These are phyloP conservation scores for Talaromyces sp. DNA, from an alignment of 2,329 filamentous ascomycete species.

Conservation along the genomic window DNA sequence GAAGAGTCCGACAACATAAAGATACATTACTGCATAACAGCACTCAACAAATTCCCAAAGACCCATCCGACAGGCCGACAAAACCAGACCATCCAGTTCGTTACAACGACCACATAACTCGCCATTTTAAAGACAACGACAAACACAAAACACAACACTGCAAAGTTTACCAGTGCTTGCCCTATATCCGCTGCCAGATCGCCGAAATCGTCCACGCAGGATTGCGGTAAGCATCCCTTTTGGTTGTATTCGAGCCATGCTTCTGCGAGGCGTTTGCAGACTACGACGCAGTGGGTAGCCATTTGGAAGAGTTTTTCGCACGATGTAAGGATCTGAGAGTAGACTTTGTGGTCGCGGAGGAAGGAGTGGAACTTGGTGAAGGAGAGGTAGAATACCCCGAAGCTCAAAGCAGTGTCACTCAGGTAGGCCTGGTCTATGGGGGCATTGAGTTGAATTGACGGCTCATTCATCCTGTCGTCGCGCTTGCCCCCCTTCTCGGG, in stretches of 20 bases:
- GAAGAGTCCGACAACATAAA: background rate
- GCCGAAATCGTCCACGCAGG: slow-evolving; percentile 28
- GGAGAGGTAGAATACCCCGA: slow-evolving; percentile 12
- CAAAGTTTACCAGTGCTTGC: slow-evolving; percentile 33
- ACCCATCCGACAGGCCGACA: slow-evolving; percentile 33
- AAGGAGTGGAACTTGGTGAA: slow-evolving; percentile 11
- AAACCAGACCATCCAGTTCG: slow-evolving; percentile 38
- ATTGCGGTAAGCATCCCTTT: slow-evolving; percentile 31
- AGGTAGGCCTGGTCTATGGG: background rate
- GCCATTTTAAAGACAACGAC: slow-evolving; percentile 31
- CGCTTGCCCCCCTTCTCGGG: background rate
- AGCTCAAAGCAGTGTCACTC: background rate
- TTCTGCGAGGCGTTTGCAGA: slow-evolving; percentile 22
- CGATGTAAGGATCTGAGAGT: slow-evolving; percentile 4
- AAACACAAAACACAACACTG: slow-evolving; percentile 31
- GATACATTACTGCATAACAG: background rate
- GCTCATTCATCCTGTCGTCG: background rate
- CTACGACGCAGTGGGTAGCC: slow-evolving; percentile 18
- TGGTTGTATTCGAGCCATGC: slow-evolving; percentile 30
- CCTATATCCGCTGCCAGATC: slow-evolving; percentile 30
- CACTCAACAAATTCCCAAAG: slow-evolving; percentile 21
- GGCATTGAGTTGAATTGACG: background rate
- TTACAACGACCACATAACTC: slow-evolving; percentile 32
- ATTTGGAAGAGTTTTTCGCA: slow-evolving; percentile 12
- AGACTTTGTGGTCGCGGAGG: slow-evolving; percentile 10